Base-by-base conservation (phyloP, 192 early-diverging fungal genomes). In the Umbelopsis sp. region DNA sequence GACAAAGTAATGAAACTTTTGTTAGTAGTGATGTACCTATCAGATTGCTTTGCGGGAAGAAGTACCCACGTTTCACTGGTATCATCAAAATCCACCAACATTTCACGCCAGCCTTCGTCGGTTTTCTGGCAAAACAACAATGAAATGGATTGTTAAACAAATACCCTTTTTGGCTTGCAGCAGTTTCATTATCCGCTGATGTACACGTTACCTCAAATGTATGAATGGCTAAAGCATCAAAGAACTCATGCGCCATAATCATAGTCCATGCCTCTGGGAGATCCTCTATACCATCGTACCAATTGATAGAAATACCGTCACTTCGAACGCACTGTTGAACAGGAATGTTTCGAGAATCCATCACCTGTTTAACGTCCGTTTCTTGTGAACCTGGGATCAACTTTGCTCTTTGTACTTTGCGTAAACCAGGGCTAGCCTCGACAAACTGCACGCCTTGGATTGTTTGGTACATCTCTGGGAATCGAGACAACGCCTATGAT, bases 211-310 rank as follows among this genome's bases (percentile, higher is more conserved):
- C 87, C 76, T 94, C 80, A 74, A 96, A 94, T 70, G 89, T 90
- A 83, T 93, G 91, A 22, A 98, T 83, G 0, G 97, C 96, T 62
- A 99, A 82, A 0, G 97, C 96, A 71, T 99, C 97, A 83, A 99
- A 98, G 67, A 98, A 97, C 81, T 99, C 97, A 80, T 99, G 96
- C 0, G 96, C 95, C 71, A 97, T 82, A 24, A 96, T 78, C 51
- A 95, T 69, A 17, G 93, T 90, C 56, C 87, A 89, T 45, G 76
- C 73, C 41, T 80, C 89, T 66, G 85, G 82, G 11, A 90, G 81
- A 14, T 88, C 75, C 24, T 92, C 85, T 79, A 93, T 72, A 54
- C 80, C 74, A 66, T 94, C 89, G 66, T 93, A 85, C 93, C 93
- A 94, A 22, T 75, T 69, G 38, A 91, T 77, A 45, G 73, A 70